A percentile compares a stretch with the other conserved stretches of the same genome.
Evolutionary conservation across 805 yeast species (phyloP).

Genomic region (Candida sanyiensis): DNA sequence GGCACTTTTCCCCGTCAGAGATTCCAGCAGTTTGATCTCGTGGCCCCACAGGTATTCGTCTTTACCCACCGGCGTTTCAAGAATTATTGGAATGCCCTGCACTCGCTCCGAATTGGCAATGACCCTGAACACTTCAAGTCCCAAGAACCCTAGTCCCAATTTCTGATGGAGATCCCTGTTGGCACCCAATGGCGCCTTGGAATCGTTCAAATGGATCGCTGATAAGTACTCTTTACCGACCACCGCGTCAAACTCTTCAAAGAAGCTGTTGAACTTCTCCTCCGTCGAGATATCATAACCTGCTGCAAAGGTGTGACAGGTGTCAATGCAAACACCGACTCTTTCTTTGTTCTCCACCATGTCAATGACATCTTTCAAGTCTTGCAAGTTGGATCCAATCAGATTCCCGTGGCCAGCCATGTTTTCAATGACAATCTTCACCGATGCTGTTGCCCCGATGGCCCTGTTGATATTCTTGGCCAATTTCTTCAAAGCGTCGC

Average conservation of each 20-base stretch:
- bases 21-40: conserved; percentile 77
- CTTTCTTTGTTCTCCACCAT: conserved; percentile 74
- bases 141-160: conserved; percentile 84
- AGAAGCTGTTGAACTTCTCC: conserved; percentile 55
- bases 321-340: conserved; percentile 95
- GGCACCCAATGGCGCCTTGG: conserved; percentile 88
- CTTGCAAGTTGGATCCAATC: conserved; percentile 77
- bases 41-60: conserved; percentile 67
- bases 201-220: conserved; percentile 88
- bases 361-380: conserved; percentile 67
- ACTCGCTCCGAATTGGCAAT: conserved; percentile 65
- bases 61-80: conserved; percentile 79
- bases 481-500: conserved; percentile 55
- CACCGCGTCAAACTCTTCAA: conserved; percentile 67
- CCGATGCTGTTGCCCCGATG: conserved; percentile 64
- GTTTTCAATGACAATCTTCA: conserved; percentile 86
- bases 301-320: conserved; percentile 95
- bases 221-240: conserved; percentile 72
- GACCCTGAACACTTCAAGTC: conserved; percentile 75
- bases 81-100: conserved; percentile 64
- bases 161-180: conserved; percentile 89
- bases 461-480: conserved; percentile 81
- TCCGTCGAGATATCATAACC: conserved; percentile 80
- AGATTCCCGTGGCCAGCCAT: conserved; percentile 97
- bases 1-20: conserved; percentile 55